Base-by-base conservation (phyloP, 352 stramenopile genomes). In the Phytophthora pistaciae region DNA sequence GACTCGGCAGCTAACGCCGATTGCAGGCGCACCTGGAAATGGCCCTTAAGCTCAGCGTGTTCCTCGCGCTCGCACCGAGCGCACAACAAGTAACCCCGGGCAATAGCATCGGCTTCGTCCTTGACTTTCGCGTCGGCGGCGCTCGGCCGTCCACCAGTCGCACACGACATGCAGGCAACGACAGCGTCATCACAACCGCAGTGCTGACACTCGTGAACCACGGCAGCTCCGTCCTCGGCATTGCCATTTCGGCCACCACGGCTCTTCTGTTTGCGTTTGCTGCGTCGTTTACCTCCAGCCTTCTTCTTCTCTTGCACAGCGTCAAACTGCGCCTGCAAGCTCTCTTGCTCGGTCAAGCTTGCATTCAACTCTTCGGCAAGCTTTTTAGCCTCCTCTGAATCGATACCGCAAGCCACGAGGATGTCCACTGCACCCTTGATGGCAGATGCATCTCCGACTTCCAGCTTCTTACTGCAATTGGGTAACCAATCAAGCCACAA, bases 321-420 rank as follows among this genome's bases (percentile, higher is more conserved):
- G 49, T 82, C 64, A 66, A 58, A 74, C 33, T 83, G 64, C 18
- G 60, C 44, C 18, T 78, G 36, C 25, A 78, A 71, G 11, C 68
- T 70, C 23, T 90, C 82, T 25, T 85, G 56, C 56, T 89, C 70
- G 13, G 72, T 58, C 5, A 70, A 49, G 33, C 60, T 66, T 5
- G 74, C 74, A 29, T 92, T 93, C 29, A 95, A 66, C 60, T 92
- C 85, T 46, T 92, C 75, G 1, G 83, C 84, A 66, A 95, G 84
- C 10, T 77, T 64, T 58, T 85, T 79, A 8, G 88, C 88, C 16
- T 90, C 76, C 1, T 56, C 69, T 2, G 74, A 50, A 18, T 84
- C 74, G 57, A 95, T 84, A 3, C 83, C 85, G 66, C 88, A 95
- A 25, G 86, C 72, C n/a, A 83, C 73, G 23, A 95, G 74, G 60